These are phyloP conservation scores for Camelina sativa DNA, from an alignment of 345 rosid genomes.

Conservation along the genomic window DNA sequence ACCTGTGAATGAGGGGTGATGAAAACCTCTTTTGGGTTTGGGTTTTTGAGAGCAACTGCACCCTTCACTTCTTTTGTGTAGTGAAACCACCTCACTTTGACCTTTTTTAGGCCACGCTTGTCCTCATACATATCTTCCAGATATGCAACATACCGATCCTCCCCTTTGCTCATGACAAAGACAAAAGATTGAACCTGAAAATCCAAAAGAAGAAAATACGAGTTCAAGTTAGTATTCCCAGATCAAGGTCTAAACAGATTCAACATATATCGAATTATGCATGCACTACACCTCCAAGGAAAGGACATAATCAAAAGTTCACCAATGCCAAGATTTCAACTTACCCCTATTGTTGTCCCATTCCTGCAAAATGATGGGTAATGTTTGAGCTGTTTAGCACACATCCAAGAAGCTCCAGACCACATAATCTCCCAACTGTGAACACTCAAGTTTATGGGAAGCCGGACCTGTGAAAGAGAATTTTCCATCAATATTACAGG, in stretches of 20 bases:
- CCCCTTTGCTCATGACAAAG: conserved; percentile 89
- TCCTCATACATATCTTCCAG: conserved; percentile 99
- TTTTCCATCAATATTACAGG: conserved; percentile 10
- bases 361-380: conserved; percentile 85
- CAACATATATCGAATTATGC: conserved; percentile 7
- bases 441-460: conserved; percentile 56
- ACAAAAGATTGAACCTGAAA: conserved; percentile 88
- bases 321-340: conserved; percentile 35
- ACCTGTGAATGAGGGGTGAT: conserved; percentile 92
- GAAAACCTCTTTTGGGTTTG: conserved; percentile 93
- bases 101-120: conserved; percentile 90
- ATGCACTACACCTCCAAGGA: conserved; percentile 5
- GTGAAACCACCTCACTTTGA: conserved; percentile 98
- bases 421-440: conserved; percentile 76
- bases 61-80: conserved; percentile 88
- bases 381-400: conserved; percentile 95
- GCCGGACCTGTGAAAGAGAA: conserved; percentile 55
- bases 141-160: conserved; percentile 80
- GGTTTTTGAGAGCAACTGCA: conserved; percentile 63
- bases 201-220: conserved; percentile 24
- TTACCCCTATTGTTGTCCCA: conserved; percentile 81
- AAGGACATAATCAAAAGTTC: conserved; percentile 10
- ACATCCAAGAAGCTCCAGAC: conserved; percentile 86
- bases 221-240: conserved; percentile 35
- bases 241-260: conserved; percentile 25